phyloP scores from a whole-genome alignment of 2,329 filamentous ascomycete species.

The Exophiala xenobiotica region DNA sequence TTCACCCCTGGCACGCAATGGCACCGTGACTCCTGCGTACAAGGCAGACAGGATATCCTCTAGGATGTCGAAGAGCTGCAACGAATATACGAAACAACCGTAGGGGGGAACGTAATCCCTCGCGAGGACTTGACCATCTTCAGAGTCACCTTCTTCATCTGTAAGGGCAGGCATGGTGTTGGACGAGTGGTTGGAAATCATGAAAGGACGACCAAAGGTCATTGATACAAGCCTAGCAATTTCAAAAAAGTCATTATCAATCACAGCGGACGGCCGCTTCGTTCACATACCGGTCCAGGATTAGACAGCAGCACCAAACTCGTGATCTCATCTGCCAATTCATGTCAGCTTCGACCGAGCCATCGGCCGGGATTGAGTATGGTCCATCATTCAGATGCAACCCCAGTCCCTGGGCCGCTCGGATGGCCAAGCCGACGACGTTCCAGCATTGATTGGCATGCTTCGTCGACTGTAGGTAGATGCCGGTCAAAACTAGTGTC shows the following conservation, averaged over 20 bases:
- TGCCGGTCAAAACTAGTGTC: slow-evolving; percentile 48
- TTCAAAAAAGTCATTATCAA: neutral
- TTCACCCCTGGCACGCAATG: neutral
- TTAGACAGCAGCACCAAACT: slow-evolving; percentile 38
- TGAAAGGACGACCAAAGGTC: slow-evolving; percentile 37
- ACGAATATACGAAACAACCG: slow-evolving; percentile 36
- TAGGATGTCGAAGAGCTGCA: slow-evolving; percentile 39
- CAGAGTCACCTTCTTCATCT: slow-evolving; percentile 15
- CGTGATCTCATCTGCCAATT: slow-evolving; percentile 29
- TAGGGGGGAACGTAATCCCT: slow-evolving; percentile 33
- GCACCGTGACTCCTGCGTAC: slow-evolving; percentile 1
- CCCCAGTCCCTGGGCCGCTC: slow-evolving; percentile 49
- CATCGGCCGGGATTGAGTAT: neutral
- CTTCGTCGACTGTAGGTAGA: slow-evolving; percentile 52
- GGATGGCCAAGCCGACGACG: slow-evolving; percentile 47
- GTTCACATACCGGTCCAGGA: slow-evolving; percentile 33
- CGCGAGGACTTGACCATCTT: slow-evolving; percentile 31
- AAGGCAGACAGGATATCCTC: slow-evolving; percentile 34
- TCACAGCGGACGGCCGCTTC: neutral
- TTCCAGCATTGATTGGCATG: slow-evolving; percentile 53
- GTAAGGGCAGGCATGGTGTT: slow-evolving; percentile 7
- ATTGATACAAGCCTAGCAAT: slow-evolving; percentile 35
- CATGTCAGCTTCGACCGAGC: neutral
- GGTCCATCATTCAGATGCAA: slow-evolving; percentile 40
- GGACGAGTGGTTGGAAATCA: slow-evolving; percentile 32